These are phyloP conservation scores for Capsicum pubescens DNA, from an alignment of 257 asterid genomes.

Conservation along the genomic window DNA sequence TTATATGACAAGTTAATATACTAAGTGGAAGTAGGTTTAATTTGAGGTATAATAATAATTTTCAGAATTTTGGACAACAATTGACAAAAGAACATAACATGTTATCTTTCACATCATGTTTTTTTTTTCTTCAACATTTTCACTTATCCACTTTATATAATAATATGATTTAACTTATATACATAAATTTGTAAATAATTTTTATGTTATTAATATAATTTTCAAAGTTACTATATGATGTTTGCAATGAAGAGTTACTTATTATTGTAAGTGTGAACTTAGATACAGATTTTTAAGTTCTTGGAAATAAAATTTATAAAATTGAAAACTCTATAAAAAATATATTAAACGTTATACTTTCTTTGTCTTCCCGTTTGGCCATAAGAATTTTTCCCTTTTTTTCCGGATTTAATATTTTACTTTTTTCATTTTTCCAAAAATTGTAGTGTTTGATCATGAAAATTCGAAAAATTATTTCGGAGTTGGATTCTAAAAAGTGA, in stretches of 20 bases:
- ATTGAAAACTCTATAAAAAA: background rate
- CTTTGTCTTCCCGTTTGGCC: background rate
- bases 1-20: background rate
- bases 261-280: background rate
- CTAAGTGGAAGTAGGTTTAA: slow-evolving; percentile 15
- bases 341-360: background rate
- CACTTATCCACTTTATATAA: background rate
- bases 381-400: too few species aligned
- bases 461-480: too few species aligned
- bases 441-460: too few species aligned
- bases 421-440: too few species aligned
- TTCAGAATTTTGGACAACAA: slow-evolving; percentile 33
- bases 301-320: background rate
- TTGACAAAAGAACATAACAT: slow-evolving; percentile 34
- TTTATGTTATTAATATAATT: background rate
- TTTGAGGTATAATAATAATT: background rate
- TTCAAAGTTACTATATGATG: background rate
- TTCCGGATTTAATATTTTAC: too few species aligned
- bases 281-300: background rate
- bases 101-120: slow-evolving; percentile 15
- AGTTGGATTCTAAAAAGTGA: too few species aligned
- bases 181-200: background rate
- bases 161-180: background rate
- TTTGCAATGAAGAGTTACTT: background rate
- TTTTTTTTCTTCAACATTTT: background rate